Percentiles rank a stretch among this genome's conserved stretches.
phyloP scores from a whole-genome alignment of 495 filamentous ascomycete species.

The Aspergillus kassunensis region DNA sequence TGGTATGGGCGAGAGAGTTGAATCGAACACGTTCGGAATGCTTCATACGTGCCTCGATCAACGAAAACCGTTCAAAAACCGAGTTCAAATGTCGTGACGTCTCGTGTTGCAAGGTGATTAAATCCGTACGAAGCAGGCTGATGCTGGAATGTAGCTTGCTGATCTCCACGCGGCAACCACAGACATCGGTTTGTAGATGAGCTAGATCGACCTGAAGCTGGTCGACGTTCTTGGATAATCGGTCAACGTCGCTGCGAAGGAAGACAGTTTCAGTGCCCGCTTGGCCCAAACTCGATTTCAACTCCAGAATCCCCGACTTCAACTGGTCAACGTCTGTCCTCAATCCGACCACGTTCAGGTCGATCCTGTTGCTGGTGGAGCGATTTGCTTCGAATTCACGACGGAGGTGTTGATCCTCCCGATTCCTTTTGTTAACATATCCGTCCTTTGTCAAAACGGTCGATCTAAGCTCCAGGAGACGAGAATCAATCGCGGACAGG shows the following conservation, averaged over 20 bases:
- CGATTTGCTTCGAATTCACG: constrained; percentile 38
- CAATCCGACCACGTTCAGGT: constrained; percentile 37
- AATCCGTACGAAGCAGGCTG: constrained; percentile 36
- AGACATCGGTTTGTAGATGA: constrained; percentile 31
- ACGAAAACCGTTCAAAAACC: constrained; percentile 24
- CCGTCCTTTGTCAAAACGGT: constrained; percentile 36
- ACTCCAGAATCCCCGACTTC: constrained; percentile 33
- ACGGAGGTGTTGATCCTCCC: constrained; percentile 40
- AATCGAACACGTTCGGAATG: constrained; percentile 37
- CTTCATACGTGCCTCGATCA: constrained; percentile 26
- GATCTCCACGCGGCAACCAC: constrained; percentile 36
- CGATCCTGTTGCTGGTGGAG: constrained; percentile 35
- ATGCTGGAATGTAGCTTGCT: constrained; percentile 35
- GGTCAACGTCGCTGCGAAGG: constrained; percentile 37
- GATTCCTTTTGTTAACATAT: constrained; percentile 41
- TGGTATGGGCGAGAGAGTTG: constrained; percentile 39
- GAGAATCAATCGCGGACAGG: constrained; percentile 37
- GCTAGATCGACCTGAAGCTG: constrained; percentile 34
- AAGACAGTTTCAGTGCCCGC: constrained; percentile 36
- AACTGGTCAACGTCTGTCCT: constrained; percentile 37
- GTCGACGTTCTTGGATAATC: constrained; percentile 37
- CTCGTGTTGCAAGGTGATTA: constrained; percentile 33
- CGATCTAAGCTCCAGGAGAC: constrained; percentile 35
- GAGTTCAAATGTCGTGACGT: constrained; percentile 26
- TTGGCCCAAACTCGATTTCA: constrained; percentile 33